Conservation (phyloP, 2,329 filamentous ascomycete species). For the Aspergillus tamarii region DNA sequence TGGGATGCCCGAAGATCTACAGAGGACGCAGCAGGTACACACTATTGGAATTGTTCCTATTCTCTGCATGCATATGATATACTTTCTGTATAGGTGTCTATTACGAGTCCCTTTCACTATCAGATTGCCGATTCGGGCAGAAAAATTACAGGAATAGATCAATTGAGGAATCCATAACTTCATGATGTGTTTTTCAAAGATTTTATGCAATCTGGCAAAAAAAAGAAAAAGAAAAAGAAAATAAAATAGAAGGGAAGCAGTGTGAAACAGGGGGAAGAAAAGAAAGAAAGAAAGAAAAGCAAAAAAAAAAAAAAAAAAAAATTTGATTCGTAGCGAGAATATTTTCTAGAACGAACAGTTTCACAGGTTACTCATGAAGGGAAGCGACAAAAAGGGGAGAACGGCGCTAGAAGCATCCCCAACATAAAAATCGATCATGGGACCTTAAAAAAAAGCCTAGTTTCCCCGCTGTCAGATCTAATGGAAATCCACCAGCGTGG, state of each 20-base stretch:
- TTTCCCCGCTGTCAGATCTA: slow-evolving; percentile 30
- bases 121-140: not conserved
- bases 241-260: too few species aligned
- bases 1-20: slow-evolving; percentile 4
- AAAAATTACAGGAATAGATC: not conserved
- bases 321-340: not conserved
- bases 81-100: not conserved
- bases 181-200: not conserved
- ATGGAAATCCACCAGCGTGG: slow-evolving; percentile 7
- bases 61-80: slow-evolving; percentile 8
- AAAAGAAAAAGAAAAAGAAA: too few species aligned
- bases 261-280: too few species aligned
- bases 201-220: too few species aligned
- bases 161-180: not conserved
- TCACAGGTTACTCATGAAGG: not conserved
- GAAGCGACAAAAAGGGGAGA: not conserved
- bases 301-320: not conserved
- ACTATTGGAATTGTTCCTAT: not conserved
- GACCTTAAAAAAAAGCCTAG: slow-evolving; percentile 28
- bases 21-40: not conserved
- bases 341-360: not conserved
- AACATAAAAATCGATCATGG: slow-evolving; percentile 27
- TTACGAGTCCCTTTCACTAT: not conserved
- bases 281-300: not conserved
- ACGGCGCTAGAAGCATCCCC: slow-evolving; percentile 5